Evolutionary conservation across 164 flowering plant species (phyloP).

Genomic region (Stephania yunnanensis): DNA sequence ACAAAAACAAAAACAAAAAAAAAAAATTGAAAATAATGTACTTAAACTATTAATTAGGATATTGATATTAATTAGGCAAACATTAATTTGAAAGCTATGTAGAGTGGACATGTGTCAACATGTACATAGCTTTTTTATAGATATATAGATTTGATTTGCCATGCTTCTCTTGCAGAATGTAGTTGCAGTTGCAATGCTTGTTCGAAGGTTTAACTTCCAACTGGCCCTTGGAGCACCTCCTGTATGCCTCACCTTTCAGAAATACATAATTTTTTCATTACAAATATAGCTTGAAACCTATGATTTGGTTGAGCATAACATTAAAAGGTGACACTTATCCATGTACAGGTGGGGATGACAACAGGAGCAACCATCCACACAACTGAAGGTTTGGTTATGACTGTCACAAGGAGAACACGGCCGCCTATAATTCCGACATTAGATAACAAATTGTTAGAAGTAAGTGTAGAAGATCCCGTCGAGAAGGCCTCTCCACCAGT

Average conservation of each 20-base stretch:
- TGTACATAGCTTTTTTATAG: too few species aligned
- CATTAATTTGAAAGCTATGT: too few species aligned
- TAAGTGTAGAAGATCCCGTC: conserved; percentile 20
- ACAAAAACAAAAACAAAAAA: too few species aligned
- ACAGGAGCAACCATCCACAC: conserved; percentile 99
- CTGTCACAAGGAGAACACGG: conserved; percentile 55
- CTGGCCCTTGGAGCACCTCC: conserved; percentile 87
- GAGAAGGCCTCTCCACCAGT: conserved; percentile 15
- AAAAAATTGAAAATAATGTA: too few species aligned
- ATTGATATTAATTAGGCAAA: too few species aligned
- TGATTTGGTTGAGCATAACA: not conserved
- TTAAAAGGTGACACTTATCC: not conserved
- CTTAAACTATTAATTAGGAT: too few species aligned
- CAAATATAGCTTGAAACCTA: not conserved
- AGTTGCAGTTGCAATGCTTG: conserved; percentile 89
- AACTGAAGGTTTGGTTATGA: conserved; percentile 82
- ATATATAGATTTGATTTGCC: too few species aligned
- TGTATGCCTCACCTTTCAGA: conserved; percentile 35
- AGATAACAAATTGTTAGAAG: conserved; percentile 26
- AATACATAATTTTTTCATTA: not conserved
- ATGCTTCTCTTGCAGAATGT: conserved; percentile 40
- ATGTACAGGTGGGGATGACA: conserved; percentile 73
- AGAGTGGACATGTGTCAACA: too few species aligned
- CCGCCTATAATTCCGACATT: conserved; percentile 57
- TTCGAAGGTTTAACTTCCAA: conserved; percentile 72